A percentile compares a stretch with the other conserved stretches of the same genome.
These are phyloP conservation scores for Lactarius pseudohatsudake DNA, from an alignment of 768 basidiomycete genomes.

Conservation along the genomic window DNA sequence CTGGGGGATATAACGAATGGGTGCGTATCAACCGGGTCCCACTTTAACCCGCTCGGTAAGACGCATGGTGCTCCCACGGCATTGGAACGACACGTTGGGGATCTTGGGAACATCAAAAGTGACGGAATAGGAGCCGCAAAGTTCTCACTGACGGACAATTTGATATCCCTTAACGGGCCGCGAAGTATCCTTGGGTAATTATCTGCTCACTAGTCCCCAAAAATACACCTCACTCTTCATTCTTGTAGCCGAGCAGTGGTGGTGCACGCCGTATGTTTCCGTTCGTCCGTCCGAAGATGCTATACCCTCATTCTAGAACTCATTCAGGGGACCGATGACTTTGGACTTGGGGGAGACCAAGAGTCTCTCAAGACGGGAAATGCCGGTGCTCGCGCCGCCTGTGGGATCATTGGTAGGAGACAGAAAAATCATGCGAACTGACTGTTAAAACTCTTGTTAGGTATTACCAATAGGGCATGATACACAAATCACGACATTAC, in stretches of 20 bases:
- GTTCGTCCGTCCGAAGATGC: slow-evolving; percentile 9
- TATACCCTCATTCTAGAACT: background rate
- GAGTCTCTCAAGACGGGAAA: slow-evolving; percentile 80
- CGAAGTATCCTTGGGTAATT: slow-evolving; percentile 68
- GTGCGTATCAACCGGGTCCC: slow-evolving; percentile 66
- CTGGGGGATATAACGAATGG: slow-evolving; percentile 67
- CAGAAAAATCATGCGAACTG: background rate
- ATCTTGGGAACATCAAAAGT: slow-evolving; percentile 70
- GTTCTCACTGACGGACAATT: slow-evolving; percentile 56
- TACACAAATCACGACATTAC: background rate
- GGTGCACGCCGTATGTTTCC: slow-evolving; percentile 58
- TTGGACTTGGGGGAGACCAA: slow-evolving; percentile 65
- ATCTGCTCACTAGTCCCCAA: background rate
- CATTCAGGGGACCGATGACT: slow-evolving; percentile 73
- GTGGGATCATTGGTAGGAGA: slow-evolving; percentile 70
- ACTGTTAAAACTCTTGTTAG: slow-evolving; percentile 1
- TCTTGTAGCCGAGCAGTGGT: slow-evolving; percentile 62
- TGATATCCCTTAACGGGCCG: slow-evolving; percentile 67
- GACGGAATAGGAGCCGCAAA: slow-evolving; percentile 56
- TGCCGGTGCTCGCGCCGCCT: slow-evolving; percentile 73
- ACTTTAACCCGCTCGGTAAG: slow-evolving; percentile 71
- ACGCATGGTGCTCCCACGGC: slow-evolving; percentile 66
- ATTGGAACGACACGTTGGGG: slow-evolving; percentile 65
- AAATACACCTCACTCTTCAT: slow-evolving; percentile 3
- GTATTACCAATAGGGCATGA: slow-evolving; percentile 3